Base-by-base conservation (phyloP, 139 green algal species). In the Picochlorum costavermella region DNA sequence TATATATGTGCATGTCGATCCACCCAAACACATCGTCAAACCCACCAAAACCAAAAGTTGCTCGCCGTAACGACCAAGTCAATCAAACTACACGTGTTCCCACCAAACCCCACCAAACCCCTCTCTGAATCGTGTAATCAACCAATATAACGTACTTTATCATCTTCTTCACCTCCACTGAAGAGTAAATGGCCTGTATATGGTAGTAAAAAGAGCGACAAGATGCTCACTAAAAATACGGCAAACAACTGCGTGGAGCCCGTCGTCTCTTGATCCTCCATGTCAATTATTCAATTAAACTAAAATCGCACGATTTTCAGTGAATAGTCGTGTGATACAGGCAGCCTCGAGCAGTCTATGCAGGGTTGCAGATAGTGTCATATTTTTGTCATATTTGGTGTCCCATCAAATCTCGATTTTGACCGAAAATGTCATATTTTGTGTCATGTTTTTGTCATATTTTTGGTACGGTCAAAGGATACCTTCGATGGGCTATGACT, bases 181-280 rank as follows among this genome's bases (percentile, higher is more conserved):
- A 63, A 87, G 2, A 87, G 37, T 40, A 68, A 60, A 68, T 83
- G 88, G n/a, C 92, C 72, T 5, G 84, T 92, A 57, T 79, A 88
- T 0, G 84, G 84, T 20, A 94, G 78, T 5, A 94, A 55, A 20
- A 89, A 62, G 3, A 94, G 44, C 1, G 78, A 83, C 25, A 81
- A 82, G 13, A 94, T 79, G 29, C 71, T 83, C 40, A 94, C 61
- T 4, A 84, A 28, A 37, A 94, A 94, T 20, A 94, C 78, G 4
- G 67, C 78, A 61, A 94, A 94, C 58, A 94, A 71, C 17, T 72
- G 72, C 17, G 80, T 78, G 61, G 64, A 82, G 50, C 74, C 81
- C 17, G 49, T 59, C 28, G 60, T 25, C n/a, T 66, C 60, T 10
- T 66, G 33, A 37, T 66, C 60, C 36, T n/a, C 20, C n/a, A 59